Evolutionary conservation across 495 filamentous ascomycete species (phyloP).

Genomic region (Daldinia caldariorum): DNA sequence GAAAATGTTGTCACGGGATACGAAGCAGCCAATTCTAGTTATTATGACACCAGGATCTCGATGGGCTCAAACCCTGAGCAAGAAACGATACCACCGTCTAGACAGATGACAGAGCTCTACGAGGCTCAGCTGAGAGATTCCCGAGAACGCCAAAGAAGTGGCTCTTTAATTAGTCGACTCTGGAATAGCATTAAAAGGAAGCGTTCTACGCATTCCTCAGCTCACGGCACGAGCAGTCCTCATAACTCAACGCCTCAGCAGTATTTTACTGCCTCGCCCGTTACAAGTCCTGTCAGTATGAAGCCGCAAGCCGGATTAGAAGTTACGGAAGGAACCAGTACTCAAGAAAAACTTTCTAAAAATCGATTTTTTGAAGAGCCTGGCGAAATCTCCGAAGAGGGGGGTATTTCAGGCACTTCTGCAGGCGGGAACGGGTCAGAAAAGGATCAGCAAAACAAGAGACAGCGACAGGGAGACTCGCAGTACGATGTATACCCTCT

Average conservation of each 20-base stretch:
- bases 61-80: slow-evolving; percentile 45
- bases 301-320: slow-evolving; percentile 37
- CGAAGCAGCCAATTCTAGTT: slow-evolving; percentile 48
- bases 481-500: slow-evolving; percentile 40
- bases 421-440: slow-evolving; percentile 3
- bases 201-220: slow-evolving; percentile 43
- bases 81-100: slow-evolving; percentile 38
- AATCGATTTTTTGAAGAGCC: slow-evolving; percentile 43
- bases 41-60: slow-evolving; percentile 50
- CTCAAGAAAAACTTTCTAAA: slow-evolving; percentile 12
- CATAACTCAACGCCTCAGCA: slow-evolving; percentile 39
- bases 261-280: slow-evolving; percentile 34
- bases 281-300: slow-evolving; percentile 26
- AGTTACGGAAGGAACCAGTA: slow-evolving; percentile 6
- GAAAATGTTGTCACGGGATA: slow-evolving; percentile 36
- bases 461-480: slow-evolving; percentile 39
- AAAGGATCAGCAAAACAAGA: slow-evolving; percentile 38
- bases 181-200: slow-evolving; percentile 47
- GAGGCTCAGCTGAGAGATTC: slow-evolving; percentile 45
- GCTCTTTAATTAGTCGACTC: slow-evolving; percentile 41
- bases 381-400: slow-evolving; percentile 39
- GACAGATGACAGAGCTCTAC: slow-evolving; percentile 47
- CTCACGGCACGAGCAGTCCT: slow-evolving; percentile 28
- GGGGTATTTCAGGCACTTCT: slow-evolving; percentile 10
- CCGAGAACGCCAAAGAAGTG: slow-evolving; percentile 39